Evolutionary conservation across 257 asterid species (phyloP).

Genomic region (Dorcoceras hygrometricum): DNA sequence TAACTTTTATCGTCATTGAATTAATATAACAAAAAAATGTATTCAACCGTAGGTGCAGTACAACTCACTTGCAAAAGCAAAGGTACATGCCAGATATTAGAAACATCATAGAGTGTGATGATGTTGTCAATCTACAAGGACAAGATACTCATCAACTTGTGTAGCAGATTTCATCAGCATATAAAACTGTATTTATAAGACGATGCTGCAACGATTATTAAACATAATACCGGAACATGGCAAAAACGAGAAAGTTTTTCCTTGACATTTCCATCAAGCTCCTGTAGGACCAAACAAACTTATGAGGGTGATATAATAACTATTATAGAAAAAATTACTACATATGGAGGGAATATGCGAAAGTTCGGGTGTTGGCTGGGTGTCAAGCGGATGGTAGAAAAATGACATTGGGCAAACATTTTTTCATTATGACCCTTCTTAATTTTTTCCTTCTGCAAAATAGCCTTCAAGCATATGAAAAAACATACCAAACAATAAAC

Average conservation of each 20-base stretch:
- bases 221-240: constrained; percentile 67
- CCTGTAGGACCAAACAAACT: constrained; percentile 42
- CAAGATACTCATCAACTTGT: constrained; percentile 12
- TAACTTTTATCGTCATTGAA: constrained; percentile 4
- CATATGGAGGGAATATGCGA: not conserved
- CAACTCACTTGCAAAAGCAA: constrained; percentile 70
- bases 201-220: constrained; percentile 3
- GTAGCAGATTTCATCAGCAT: constrained; percentile 16
- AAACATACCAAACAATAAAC: no score
- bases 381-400: not conserved
- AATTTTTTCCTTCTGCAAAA: not conserved
- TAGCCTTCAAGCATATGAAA: no score
- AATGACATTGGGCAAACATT: not conserved
- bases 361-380: constrained; percentile 9
- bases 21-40: constrained; percentile 10
- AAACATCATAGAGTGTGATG: constrained; percentile 72
- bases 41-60: constrained; percentile 12
- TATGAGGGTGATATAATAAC: constrained; percentile 17
- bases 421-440: no score
- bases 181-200: constrained; percentile 11
- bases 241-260: constrained; percentile 83
- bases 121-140: constrained; percentile 58
- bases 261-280: constrained; percentile 63
- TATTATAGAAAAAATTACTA: not conserved
- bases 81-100: constrained; percentile 90